A percentile compares a stretch with the other conserved stretches of the same genome.
phyloP scores from a whole-genome alignment of 2,329 filamentous ascomycete genomes.

The Onygenales sp. region DNA sequence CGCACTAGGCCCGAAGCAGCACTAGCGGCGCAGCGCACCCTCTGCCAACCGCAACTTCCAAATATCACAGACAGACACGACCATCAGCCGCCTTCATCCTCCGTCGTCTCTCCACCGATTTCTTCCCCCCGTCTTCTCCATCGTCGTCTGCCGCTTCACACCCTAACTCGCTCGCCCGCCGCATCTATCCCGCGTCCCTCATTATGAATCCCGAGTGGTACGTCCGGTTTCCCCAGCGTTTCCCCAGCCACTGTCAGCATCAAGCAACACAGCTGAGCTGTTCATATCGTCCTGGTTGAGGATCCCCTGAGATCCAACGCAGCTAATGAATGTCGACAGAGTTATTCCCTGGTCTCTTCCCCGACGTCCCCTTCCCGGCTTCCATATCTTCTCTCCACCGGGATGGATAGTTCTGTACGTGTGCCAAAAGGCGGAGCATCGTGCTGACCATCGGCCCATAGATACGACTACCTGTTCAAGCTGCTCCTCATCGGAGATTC shows the following conservation, averaged over 20 bases:
- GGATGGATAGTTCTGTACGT: too few species aligned
- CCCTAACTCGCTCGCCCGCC: not conserved
- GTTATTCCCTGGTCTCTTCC: not conserved
- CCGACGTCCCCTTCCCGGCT: not conserved
- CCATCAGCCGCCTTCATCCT: conserved; percentile 14
- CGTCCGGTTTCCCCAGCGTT: conserved; percentile 15
- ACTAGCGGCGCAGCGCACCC: too few species aligned
- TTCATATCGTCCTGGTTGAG: not conserved
- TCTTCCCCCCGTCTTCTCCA: not conserved
- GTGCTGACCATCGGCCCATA: conserved; percentile 29
- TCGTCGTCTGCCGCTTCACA: not conserved
- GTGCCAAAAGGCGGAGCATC: too few species aligned
- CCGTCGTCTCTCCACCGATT: not conserved
- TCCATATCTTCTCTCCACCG: not conserved
- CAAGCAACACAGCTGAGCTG: not conserved
- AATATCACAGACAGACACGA: not conserved
- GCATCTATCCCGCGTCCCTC: conserved; percentile 12
- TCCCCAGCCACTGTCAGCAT: too few species aligned
- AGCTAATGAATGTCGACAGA: not conserved
- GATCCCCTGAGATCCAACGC: too few species aligned
- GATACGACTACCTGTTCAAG: conserved; percentile 99
- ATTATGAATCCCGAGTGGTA: conserved; percentile 43
- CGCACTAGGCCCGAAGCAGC: too few species aligned
- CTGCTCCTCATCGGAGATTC: conserved; percentile 99
- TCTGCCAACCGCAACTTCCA: not conserved